Evolutionary conservation across 2,329 filamentous ascomycete species (phyloP), one percentile per base, ranked within the genome.

Genomic region (Paracoccidioides brasiliensis): DNA sequence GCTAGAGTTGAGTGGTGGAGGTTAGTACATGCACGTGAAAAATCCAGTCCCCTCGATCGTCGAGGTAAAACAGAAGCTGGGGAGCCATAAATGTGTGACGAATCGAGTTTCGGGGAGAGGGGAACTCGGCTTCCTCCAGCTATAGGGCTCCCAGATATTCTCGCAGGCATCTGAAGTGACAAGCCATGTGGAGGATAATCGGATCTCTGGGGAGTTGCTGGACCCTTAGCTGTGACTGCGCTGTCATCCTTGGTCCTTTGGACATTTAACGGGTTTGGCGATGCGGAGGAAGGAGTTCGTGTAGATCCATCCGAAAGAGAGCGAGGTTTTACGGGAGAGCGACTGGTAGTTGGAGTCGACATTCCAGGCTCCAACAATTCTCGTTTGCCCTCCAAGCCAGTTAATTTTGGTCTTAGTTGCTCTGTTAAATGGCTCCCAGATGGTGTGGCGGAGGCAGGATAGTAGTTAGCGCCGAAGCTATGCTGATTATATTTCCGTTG

Each of bases 1-100:
- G 91, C 90, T 7, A 97, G 80, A 0, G 88, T 97, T 14, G 91
- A 96, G 70, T 97, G 93, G 72, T 97, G 93, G 28, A 98, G 78
- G 67, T 90, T 95, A 9, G 91, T 96, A 59, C 89, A 93, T 9
- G 90, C 90, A 62, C 91, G 81, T 43, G 91, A 91, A 70, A 95
- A 97, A 72, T 97, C 91, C 58, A 96, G 77, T 45, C 91, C 91
- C 55, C 91, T 82, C 35, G 90, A 96, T 58, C 90, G 84, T 60
- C 91, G 83, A 15, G 91, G 91, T 6, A 97, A 79, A 49, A 95
- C 86, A 54, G 90, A 94, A 32, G 87, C 85, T 2, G 90, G 90
- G 1, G 89, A 91, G 8, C 86, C 86, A 74, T 94, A 95, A 50
- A 84, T 88, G 62, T 90, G 86, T 22, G 85, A 85, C 55, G 87